Conservation (phyloP, 805 yeast species). For the Danielia oregonensis region DNA sequence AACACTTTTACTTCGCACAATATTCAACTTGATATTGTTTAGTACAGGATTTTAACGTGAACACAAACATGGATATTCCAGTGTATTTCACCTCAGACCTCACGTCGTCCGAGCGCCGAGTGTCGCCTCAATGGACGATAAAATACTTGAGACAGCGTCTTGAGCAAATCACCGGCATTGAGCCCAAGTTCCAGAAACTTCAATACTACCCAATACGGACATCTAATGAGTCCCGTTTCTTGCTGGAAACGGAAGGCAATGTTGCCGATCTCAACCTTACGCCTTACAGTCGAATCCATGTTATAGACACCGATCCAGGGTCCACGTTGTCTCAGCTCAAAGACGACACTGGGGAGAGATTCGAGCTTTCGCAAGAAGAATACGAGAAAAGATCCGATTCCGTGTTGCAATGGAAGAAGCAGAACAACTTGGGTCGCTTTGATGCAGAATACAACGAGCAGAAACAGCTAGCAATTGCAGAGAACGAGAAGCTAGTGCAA, state of each 20-base stretch:
- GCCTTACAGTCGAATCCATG: slow-evolving; percentile 50
- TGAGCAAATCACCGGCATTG: slow-evolving; percentile 73
- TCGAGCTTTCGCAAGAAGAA: slow-evolving; percentile 52
- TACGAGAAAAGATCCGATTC: slow-evolving; percentile 59
- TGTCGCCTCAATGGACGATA: slow-evolving; percentile 61
- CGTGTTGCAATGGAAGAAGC: slow-evolving; percentile 74
- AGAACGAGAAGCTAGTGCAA: slow-evolving; percentile 18
- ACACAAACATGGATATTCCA: slow-evolving; percentile 44
- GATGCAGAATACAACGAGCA: slow-evolving; percentile 47
- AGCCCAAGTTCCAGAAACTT: slow-evolving; percentile 51
- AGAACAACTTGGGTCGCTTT: slow-evolving; percentile 67
- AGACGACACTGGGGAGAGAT: slow-evolving; percentile 19
- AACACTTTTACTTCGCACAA: no score
- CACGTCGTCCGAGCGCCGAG: slow-evolving; percentile 66
- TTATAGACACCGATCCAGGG: slow-evolving; percentile 52
- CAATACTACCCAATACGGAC: slow-evolving; percentile 40
- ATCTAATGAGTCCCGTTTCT: slow-evolving; percentile 31
- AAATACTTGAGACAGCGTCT: slow-evolving; percentile 49
- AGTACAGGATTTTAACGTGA: no score
- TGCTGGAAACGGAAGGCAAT: slow-evolving; percentile 17
- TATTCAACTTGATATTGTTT: no score
- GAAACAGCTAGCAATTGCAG: slow-evolving; percentile 23
- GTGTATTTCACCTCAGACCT: slow-evolving; percentile 60
- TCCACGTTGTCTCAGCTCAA: slow-evolving; percentile 44
- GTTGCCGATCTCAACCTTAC: slow-evolving; percentile 26